Conservation (phyloP, 1,139 yeast genomes). For the Zhuliangozyma blackwelliae region DNA sequence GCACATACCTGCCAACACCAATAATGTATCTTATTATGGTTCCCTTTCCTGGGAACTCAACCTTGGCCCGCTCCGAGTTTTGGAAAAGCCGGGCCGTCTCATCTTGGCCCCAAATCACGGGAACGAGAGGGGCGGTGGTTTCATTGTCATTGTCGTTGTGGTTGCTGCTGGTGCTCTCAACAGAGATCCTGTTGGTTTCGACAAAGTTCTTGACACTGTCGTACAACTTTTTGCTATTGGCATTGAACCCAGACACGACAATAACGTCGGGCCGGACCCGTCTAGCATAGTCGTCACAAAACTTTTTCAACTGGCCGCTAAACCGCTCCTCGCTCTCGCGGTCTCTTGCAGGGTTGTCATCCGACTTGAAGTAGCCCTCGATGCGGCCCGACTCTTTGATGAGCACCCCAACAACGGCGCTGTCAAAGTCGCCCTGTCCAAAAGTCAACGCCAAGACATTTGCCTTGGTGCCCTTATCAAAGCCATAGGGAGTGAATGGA, state of each 20-base stretch:
- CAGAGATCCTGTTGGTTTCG: constrained; percentile 44
- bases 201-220: constrained; percentile 58
- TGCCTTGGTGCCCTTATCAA: constrained; percentile 76
- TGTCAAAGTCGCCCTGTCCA: constrained; percentile 81
- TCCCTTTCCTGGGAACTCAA: constrained; percentile 86
- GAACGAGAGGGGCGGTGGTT: constrained; percentile 42
- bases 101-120: constrained; percentile 81
- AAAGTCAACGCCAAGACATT: constrained; percentile 77
- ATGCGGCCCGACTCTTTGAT: constrained; percentile 79
- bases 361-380: constrained; percentile 73
- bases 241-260: constrained; percentile 85
- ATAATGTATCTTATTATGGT: constrained; percentile 80
- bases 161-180: constrained; percentile 33
- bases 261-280: constrained; percentile 73
- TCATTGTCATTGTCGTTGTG: constrained; percentile 42
- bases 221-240: constrained; percentile 59
- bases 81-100: constrained; percentile 91
- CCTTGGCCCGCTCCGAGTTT: constrained; percentile 67
- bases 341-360: constrained; percentile 65
- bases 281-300: constrained; percentile 35
- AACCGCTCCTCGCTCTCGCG: constrained; percentile 51
- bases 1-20: constrained; percentile 86
- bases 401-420: constrained; percentile 81
- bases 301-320: constrained; percentile 45
- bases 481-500: constrained; percentile 79